Evolutionary conservation across 176 grass and related monocot species (phyloP).

Genomic region (Areca catechu): DNA sequence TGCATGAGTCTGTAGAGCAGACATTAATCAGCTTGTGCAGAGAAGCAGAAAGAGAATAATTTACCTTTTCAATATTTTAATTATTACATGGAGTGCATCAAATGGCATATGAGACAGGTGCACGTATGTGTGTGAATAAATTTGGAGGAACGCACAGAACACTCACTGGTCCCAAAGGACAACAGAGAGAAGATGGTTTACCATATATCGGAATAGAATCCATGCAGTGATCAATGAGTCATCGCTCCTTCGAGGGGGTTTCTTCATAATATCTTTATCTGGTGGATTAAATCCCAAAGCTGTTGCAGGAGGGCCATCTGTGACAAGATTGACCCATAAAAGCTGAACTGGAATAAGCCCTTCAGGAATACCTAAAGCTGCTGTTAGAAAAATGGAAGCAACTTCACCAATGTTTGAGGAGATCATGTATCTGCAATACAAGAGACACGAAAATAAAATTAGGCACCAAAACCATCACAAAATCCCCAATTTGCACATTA

Average conservation of each 20-base stretch:
- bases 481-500: too few species aligned
- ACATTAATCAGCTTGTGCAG: too few species aligned
- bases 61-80: too few species aligned
- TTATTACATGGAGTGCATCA: too few species aligned
- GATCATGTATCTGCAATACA: slow-evolving; percentile 77
- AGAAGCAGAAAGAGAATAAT: too few species aligned
- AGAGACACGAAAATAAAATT: slow-evolving; percentile 11
- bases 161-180: too few species aligned
- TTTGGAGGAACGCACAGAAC: too few species aligned
- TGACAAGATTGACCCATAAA: slow-evolving; percentile 96
- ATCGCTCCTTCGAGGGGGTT: slow-evolving; percentile 71
- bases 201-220: slow-evolving; percentile 95
- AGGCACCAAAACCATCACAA: background rate
- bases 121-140: too few species aligned
- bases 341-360: slow-evolving; percentile 96
- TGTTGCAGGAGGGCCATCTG: slow-evolving; percentile 87
- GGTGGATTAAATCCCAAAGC: slow-evolving; percentile 95
- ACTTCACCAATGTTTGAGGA: slow-evolving; percentile 99
- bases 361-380: slow-evolving; percentile 93
- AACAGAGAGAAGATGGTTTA: slow-evolving; percentile 18
- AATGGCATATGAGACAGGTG: too few species aligned
- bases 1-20: too few species aligned
- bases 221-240: slow-evolving; percentile 90
- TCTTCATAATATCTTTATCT: slow-evolving; percentile 99
- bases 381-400: slow-evolving; percentile 89